Evolutionary conservation across 352 stramenopile species (phyloP), one percentile per base, ranked within the genome.

Genomic region (Phytophthora crassamura): DNA sequence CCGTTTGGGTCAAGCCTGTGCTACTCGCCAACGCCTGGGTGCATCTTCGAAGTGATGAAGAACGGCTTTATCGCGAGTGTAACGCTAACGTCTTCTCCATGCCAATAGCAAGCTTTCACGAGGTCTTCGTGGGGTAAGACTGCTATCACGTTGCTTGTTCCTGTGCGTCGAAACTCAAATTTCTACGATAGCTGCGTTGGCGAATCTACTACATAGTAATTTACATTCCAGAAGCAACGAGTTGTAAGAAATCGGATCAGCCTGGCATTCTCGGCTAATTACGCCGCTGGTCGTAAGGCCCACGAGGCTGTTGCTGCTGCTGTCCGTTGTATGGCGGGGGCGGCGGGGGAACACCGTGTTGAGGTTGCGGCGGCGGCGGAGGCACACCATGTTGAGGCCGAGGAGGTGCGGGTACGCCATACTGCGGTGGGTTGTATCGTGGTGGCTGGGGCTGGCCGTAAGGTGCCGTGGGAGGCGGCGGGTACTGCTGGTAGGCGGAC

Each of bases 1-100:
- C 87, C 87, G 8, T 95, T 95, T 45, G 83, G 84, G 11, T 90
- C 87, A 16, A 93, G 71, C 28, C 65, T 91, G 42, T 95, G 84
- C 62, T 95, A 95, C 67, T 81, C 78, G 11, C 85, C 80, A 33
- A 74, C 78, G 5, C 72, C 80, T 60, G 87, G 86, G 1, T 95
- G 87, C 60, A 84, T 88, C 32, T 91, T 95, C 20, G 87, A 95
- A 64, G 82, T 94, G 42, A 84, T 94, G 71, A 91, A 90, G 69
- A 94, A 88, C 36, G 86, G 79, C 18, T 82, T 75, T 48, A 78
- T 94, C 36, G 86, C 84, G 10, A 94, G 82, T 58, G 78, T 94
- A 22, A 92, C 84, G 1, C 67, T 94, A 5, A 80, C 58, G 28
- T 64, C 53, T n/a, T 46, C 55, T 28, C 4, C 22, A 28, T 28